Evolutionary conservation across 2,329 filamentous ascomycete genomes (phyloP), one percentile per base, ranked within the genome.

Genomic region (Pseudocercospora musae): DNA sequence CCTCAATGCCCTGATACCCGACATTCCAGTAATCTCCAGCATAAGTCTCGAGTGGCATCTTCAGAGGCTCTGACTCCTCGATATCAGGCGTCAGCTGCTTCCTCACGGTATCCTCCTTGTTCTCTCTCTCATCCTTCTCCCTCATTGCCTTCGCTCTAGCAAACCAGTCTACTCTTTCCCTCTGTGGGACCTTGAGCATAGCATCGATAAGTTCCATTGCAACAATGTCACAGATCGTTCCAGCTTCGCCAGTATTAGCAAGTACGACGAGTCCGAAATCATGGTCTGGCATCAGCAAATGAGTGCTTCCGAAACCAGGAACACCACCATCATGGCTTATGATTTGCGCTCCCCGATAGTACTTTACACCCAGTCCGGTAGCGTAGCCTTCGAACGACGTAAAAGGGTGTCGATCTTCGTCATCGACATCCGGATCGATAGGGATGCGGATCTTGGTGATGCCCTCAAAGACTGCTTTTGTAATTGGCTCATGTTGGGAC

Each of bases 231-330:
- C 62, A 55, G 5, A 62, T 20, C 11, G 48, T 31, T 11, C 57
- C 49, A 15, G 65, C 63, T 20, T 58, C 64, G n/a, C 64, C 68
- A 11, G 68, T 65, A 46, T 74, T 75, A 4, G 69, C 71, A 6
- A 75, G 48, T 9, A 76, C 67, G 2, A 73, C 72, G 8, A 59
- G 70, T n/a, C 69, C 73, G 50, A 76, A 71, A 3, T 67, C 65
- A 25, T 64, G 60, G 3, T 67, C 67, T 15, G 73, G 73, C 15
- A 75, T 46, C 23, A 74, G 72, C 59, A 74, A 71, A 29, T 69
- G 66, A 1, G 60, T 55, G 33, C 65, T 71, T 2, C 62, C 67
- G 33, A 71, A 75, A 10, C 75, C 74, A 1, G 60, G 15, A n/a
- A 73, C 66, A 3, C 48, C 44, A 1, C 75, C 74, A 33, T 74